Conservation (phyloP, 495 filamentous ascomycete genomes). For the Xylaria longipes region DNA sequence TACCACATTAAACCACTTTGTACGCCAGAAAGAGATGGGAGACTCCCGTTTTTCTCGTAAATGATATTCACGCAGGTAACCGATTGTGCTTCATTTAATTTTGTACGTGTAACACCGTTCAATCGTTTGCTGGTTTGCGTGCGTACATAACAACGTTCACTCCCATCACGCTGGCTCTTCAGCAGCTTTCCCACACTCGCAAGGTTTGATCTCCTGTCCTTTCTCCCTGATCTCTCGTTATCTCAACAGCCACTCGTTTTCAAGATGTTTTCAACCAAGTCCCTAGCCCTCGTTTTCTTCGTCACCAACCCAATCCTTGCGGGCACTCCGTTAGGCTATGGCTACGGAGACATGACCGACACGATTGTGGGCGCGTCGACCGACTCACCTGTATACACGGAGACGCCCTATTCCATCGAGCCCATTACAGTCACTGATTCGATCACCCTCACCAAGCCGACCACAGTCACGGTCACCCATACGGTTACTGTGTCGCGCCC, state of each 20-base stretch:
- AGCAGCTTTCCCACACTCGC: not conserved
- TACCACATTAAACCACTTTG: not conserved
- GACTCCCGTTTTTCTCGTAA: not conserved
- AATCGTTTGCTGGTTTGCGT: not conserved
- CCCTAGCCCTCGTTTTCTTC: not conserved
- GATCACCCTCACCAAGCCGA: constrained; percentile 12
- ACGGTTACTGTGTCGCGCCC: constrained; percentile 6
- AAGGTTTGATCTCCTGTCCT: too few species aligned
- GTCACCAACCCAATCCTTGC: constrained; percentile 8
- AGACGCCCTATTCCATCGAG: not conserved
- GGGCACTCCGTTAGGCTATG: constrained; percentile 10
- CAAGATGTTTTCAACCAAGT: constrained; percentile 3
- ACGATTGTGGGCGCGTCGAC: not conserved
- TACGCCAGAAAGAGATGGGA: not conserved
- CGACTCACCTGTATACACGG: not conserved
- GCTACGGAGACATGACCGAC: constrained; percentile 22
- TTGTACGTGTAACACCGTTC: not conserved
- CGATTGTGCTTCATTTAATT: not conserved
- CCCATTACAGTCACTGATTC: constrained; percentile 19
- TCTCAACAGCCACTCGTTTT: constrained; percentile 10
- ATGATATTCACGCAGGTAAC: not conserved
- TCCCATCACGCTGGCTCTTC: not conserved
- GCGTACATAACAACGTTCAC: constrained; percentile 9
- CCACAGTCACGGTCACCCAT: constrained; percentile 5
- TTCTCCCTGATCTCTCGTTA: not conserved